phyloP scores from a whole-genome alignment of 257 asterid genomes.

The Craterostigma plantagineum region DNA sequence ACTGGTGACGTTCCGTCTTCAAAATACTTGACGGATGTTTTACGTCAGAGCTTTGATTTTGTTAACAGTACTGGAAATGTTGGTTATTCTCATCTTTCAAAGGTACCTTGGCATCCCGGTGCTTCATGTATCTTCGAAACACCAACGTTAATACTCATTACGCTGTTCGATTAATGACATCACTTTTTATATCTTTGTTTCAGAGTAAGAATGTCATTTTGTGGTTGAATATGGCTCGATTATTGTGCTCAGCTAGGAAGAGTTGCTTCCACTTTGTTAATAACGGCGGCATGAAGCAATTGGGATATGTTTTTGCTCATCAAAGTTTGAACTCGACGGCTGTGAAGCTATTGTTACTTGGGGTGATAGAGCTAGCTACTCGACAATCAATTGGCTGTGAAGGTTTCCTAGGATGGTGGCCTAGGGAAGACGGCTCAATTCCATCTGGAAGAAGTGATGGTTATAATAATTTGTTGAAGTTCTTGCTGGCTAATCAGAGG shows the following conservation, averaged over 20 bases:
- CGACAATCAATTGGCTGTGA: slow-evolving; percentile 81
- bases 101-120: slow-evolving; percentile 29
- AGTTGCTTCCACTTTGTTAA: slow-evolving; percentile 62
- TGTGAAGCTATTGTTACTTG: slow-evolving; percentile 23
- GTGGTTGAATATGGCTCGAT: slow-evolving; percentile 46
- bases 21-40: slow-evolving; percentile 45
- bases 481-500: slow-evolving; percentile 68
- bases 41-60: slow-evolving; percentile 25
- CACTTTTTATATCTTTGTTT: slow-evolving; percentile 15
- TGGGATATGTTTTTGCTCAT: slow-evolving; percentile 38
- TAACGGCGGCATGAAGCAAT: slow-evolving; percentile 87
- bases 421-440: slow-evolving; percentile 57
- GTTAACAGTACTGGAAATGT: slow-evolving; percentile 19
- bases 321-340: slow-evolving; percentile 28
- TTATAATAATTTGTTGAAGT: slow-evolving; percentile 67
- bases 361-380: slow-evolving; percentile 77
- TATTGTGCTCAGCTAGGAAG: slow-evolving; percentile 74
- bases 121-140: slow-evolving; percentile 2
- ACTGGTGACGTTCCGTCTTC: slow-evolving; percentile 39
- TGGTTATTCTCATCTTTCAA: slow-evolving; percentile 37
- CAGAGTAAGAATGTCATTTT: slow-evolving; percentile 61
- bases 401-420: slow-evolving; percentile 66
- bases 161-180: background rate
- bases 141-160: too few relatives aligned
- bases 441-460: slow-evolving; percentile 77